Evolutionary conservation across 2,329 filamentous ascomycete genomes (phyloP).

Genomic region (Bipolaris cookei): DNA sequence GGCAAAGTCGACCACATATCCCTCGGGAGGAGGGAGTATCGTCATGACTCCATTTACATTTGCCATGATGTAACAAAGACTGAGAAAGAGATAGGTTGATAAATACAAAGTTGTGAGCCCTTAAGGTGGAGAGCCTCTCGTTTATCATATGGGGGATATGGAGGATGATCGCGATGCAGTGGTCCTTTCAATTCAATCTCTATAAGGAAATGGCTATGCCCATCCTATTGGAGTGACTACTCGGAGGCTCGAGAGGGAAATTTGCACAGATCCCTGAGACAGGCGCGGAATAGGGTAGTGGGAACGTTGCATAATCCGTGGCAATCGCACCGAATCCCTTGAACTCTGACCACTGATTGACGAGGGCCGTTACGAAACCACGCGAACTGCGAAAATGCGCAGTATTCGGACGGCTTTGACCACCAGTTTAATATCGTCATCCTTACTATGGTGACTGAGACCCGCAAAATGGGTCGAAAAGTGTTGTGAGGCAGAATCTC

Average conservation of each 20-base stretch:
- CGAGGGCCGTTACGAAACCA: neutral
- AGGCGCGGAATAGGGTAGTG: slow-evolving; percentile 3
- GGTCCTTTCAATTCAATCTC: neutral
- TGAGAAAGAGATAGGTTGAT: neutral
- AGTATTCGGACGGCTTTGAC: too few species aligned
- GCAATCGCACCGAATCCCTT: slow-evolving; percentile 7
- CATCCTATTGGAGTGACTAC: neutral
- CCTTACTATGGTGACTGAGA: too few species aligned
- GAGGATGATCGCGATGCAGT: neutral
- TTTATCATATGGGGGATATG: neutral
- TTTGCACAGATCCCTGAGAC: slow-evolving; percentile 7
- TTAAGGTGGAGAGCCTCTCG: neutral
- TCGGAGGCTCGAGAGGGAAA: slow-evolving; percentile 4
- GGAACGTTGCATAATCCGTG: neutral
- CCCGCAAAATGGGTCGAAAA: too few species aligned
- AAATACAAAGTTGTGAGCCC: neutral
- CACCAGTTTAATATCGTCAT: too few species aligned
- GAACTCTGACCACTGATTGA: neutral
- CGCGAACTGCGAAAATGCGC: too few species aligned
- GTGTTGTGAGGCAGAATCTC: too few species aligned
- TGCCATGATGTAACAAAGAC: slow-evolving; percentile 12
- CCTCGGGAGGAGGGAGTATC: slow-evolving; percentile 30
- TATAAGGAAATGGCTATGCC: neutral
- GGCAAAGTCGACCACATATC: slow-evolving; percentile 39
- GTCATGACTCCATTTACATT: slow-evolving; percentile 19